Conservation (phyloP, 345 rosid genomes). For the Rhizophora mangle region DNA sequence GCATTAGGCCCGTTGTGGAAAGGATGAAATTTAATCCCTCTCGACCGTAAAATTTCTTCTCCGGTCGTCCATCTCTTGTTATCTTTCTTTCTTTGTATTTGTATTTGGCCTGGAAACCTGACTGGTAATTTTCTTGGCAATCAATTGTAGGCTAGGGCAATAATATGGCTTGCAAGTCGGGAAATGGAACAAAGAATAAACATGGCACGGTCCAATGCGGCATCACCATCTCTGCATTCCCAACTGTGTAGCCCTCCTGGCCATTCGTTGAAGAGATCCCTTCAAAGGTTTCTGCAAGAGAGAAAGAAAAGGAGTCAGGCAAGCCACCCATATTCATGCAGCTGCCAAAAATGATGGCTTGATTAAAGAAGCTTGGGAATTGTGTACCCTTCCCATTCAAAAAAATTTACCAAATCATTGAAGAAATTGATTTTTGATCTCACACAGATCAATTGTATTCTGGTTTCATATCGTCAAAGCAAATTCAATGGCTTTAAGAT, state of each 20-base stretch:
- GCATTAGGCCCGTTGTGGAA: no score
- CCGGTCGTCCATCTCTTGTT: no score
- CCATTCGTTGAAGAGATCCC: conserved; percentile 6
- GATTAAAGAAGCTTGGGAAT: not conserved
- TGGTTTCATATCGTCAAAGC: no score
- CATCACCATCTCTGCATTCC: not conserved
- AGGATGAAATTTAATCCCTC: no score
- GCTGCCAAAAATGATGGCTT: not conserved
- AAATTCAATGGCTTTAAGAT: no score
- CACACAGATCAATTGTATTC: not conserved
- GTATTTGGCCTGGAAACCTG: not conserved
- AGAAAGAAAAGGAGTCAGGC: conserved; percentile 6
- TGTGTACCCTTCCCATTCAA: not conserved
- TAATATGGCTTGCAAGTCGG: conserved; percentile 15
- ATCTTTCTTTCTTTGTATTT: no score
- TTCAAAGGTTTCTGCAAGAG: conserved; percentile 7
- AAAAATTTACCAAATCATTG: not conserved
- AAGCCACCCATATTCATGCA: not conserved
- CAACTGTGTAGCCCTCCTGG: conserved; percentile 3
- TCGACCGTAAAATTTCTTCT: no score
- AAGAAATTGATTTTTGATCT: not conserved
- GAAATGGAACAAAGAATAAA: conserved; percentile 1
- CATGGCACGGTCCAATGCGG: not conserved
- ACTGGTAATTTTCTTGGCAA: not conserved
- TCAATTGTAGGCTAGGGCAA: conserved; percentile 6